Evolutionary conservation across 441 rosid species (phyloP).

Genomic region (Populus hybrid): DNA sequence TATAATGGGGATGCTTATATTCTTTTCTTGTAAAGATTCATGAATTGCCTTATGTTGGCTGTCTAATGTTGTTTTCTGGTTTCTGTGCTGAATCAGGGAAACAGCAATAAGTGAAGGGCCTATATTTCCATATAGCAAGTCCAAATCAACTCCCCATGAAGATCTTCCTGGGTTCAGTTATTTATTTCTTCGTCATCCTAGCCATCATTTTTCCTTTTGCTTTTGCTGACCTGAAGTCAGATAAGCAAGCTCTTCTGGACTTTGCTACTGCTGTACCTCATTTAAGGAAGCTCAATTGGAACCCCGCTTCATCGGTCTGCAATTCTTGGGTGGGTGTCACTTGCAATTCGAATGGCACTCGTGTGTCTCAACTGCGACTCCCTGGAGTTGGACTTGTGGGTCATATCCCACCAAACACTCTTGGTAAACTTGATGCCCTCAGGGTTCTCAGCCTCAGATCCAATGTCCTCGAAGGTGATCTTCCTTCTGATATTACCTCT

Average conservation of each 20-base stretch:
- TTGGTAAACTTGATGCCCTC: conserved; percentile 65
- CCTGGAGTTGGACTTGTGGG: conserved; percentile 83
- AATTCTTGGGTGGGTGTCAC: conserved; percentile 71
- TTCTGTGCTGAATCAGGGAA: conserved; percentile 42
- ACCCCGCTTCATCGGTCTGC: conserved; percentile 50
- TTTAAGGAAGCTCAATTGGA: conserved; percentile 71
- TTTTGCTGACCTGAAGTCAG: conserved; percentile 55
- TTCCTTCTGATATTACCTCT: conserved; percentile 62
- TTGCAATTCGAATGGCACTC: conserved; percentile 58
- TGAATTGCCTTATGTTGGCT: conserved; percentile 6
- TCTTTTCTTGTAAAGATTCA: not conserved
- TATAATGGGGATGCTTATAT: not conserved
- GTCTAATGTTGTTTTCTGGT: conserved; percentile 22
- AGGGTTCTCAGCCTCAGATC: conserved; percentile 75
- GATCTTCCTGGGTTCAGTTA: conserved; percentile 22
- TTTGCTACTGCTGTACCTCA: conserved; percentile 54
- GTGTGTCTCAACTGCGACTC: conserved; percentile 55
- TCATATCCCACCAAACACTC: conserved; percentile 66
- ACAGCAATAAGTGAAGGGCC: conserved; percentile 14
- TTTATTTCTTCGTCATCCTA: conserved; percentile 19
- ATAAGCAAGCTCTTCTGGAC: conserved; percentile 74
- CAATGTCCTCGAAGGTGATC: conserved; percentile 54
- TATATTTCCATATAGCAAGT: conserved; percentile 20
- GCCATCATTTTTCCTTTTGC: conserved; percentile 30
- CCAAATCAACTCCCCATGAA: conserved; percentile 31